Base-by-base conservation (phyloP, 441 rosid species). In the Flueggea neowawraea region DNA sequence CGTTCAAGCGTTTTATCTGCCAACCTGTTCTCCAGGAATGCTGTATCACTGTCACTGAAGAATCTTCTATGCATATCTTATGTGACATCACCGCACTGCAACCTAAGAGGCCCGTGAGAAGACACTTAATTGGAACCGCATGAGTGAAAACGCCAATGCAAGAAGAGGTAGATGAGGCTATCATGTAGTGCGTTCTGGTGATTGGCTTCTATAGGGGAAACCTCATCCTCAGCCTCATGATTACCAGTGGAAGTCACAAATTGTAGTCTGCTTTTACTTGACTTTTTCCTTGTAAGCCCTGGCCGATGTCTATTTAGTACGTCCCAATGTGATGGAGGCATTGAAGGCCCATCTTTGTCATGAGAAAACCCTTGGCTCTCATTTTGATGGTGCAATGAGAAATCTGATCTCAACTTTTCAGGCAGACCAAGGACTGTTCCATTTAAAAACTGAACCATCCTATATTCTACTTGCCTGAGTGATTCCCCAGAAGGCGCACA, bases 211-310 rank as follows among this genome's bases (percentile, higher is more conserved):
- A 73, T 71, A 47, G 85, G 87, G 52, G 89, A 88, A 54, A 78
- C 78, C 73, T 82, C 96, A 65, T 82, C 88, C 28, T 93, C 96
- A 33, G 76, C 76, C 57, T 86, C 96, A 16, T 85, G 96, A 74
- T 83, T 84, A 55, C 82, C 86, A 6, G 78, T 83, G 41, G 80
- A 80, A 16, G 88, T 86, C 73, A 93, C 86, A 43, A 72, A 78
- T 60, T 90, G 98, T 41, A 93, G 85, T 77, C 97, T 83, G 75
- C 97, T 93, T 79, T 90, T 93, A 44, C 92, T 94, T 14, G 94
- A 93, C 68, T 84, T 93, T 79, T 93, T 93, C 75, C 85, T 84
- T 2, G 78, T 60, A 12, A 86, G 63, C 17, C 79, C 81, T 10
- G 68, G 94, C 31, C 88, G 80, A 62, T 86, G 95, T 75, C 84